A percentile compares a stretch with the other conserved stretches of the same genome.
phyloP scores from a whole-genome alignment of 2,329 filamentous ascomycete species.

The Chaetothyriales sp. region DNA sequence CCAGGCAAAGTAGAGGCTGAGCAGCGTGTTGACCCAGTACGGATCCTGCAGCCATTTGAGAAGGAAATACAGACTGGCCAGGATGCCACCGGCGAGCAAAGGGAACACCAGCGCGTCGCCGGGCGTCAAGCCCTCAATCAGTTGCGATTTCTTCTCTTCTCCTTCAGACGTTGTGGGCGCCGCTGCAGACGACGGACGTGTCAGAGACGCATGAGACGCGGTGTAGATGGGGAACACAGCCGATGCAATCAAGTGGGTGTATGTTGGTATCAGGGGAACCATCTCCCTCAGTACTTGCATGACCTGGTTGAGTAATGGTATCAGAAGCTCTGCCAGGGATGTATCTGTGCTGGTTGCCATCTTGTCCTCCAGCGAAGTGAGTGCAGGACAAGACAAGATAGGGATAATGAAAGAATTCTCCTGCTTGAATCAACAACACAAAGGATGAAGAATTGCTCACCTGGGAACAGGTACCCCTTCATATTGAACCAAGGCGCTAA shows the following conservation, averaged over 20 bases:
- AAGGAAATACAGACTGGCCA: slow-evolving; percentile 68
- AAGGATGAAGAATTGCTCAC: too few species aligned
- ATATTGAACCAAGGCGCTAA: too few species aligned
- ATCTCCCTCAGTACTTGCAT: not conserved
- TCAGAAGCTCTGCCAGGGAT: not conserved
- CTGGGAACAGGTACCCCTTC: too few species aligned
- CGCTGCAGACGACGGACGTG: slow-evolving; percentile 65
- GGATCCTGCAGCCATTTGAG: slow-evolving; percentile 81
- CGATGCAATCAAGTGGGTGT: slow-evolving; percentile 48
- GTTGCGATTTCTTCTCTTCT: slow-evolving; percentile 17
- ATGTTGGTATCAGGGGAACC: slow-evolving; percentile 35
- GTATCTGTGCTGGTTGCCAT: not conserved
- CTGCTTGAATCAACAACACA: too few species aligned
- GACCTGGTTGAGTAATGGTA: not conserved
- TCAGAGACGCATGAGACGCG: slow-evolving; percentile 70
- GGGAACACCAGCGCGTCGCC: slow-evolving; percentile 72
- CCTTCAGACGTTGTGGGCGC: slow-evolving; percentile 24
- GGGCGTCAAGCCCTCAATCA: not conserved
- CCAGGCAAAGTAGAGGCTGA: slow-evolving; percentile 69
- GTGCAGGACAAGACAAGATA: too few species aligned
- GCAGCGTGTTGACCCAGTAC: slow-evolving; percentile 61
- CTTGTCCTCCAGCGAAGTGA: not conserved
- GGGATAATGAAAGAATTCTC: too few species aligned
- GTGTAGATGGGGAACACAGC: slow-evolving; percentile 72
- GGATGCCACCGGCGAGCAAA: slow-evolving; percentile 54